phyloP scores from a whole-genome alignment of 352 stramenopile genomes.

The Globisporangium cylindrosporum region DNA sequence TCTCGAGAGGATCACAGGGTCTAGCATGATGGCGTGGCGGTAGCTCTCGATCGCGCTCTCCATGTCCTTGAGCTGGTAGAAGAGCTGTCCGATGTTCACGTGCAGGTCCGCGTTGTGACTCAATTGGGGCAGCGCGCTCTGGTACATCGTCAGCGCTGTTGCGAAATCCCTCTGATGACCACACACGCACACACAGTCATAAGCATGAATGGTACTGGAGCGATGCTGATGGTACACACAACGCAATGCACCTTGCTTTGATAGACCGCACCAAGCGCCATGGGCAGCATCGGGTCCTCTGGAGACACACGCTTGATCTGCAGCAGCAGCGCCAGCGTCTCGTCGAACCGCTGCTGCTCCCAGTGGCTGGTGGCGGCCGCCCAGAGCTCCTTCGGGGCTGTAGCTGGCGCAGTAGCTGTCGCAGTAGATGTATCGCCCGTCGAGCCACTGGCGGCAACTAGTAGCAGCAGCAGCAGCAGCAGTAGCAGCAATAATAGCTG shows the following conservation, averaged over 20 bases:
- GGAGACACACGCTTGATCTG: conserved; percentile 26
- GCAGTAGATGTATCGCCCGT: neutral
- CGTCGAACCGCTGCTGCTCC: conserved; percentile 22
- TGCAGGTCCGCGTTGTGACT: conserved; percentile 21
- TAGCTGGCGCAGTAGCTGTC: neutral
- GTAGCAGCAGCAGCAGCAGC: neutral
- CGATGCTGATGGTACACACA: no score
- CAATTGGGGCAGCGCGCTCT: conserved; percentile 15
- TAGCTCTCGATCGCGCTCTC: conserved; percentile 14
- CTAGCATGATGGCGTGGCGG: conserved; percentile 15
- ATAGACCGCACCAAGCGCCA: conserved; percentile 32
- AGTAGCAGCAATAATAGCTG: neutral
- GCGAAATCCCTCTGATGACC: conserved; percentile 22
- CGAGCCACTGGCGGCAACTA: neutral
- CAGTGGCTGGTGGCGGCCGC: conserved; percentile 23
- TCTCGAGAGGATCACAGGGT: conserved; percentile 7
- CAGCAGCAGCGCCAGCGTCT: conserved; percentile 26
- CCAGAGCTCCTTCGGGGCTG: conserved; percentile 26
- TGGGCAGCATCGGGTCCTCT: conserved; percentile 17
- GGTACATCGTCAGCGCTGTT: conserved; percentile 23
- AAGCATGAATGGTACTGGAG: neutral
- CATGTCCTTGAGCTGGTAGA: conserved; percentile 27
- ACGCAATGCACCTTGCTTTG: conserved; percentile 18
- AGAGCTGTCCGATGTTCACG: conserved; percentile 31
- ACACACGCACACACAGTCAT: neutral